Percentiles rank a stretch among this genome's conserved stretches.
phyloP scores from a whole-genome alignment of 2,329 filamentous ascomycete species.

The Metarhizium robertsii region DNA sequence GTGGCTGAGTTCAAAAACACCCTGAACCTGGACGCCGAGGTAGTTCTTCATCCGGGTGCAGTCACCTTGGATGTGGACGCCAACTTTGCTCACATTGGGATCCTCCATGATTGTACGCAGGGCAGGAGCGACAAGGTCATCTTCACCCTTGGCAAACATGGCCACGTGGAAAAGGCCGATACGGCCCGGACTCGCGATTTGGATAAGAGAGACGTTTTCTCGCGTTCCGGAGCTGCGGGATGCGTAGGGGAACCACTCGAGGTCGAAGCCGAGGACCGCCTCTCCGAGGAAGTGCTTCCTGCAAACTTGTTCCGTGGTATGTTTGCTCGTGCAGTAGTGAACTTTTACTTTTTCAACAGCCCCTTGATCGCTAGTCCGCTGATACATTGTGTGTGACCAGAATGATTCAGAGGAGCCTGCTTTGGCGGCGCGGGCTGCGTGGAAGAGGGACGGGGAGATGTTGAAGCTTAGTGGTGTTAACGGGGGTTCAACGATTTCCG shows the following conservation, averaged over 20 bases:
- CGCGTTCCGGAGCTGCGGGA: slow-evolving; percentile 40
- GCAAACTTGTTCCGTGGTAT: slow-evolving; percentile 57
- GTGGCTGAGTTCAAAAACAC: slow-evolving; percentile 74
- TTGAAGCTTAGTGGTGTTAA: slow-evolving; percentile 19
- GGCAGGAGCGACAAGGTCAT: slow-evolving; percentile 58
- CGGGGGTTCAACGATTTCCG: slow-evolving; percentile 11
- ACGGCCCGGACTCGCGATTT: slow-evolving; percentile 67
- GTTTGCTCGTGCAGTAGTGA: slow-evolving; percentile 65
- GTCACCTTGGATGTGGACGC: slow-evolving; percentile 67
- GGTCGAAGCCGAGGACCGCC: slow-evolving; percentile 72
- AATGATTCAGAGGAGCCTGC: slow-evolving; percentile 40
- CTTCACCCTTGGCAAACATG: slow-evolving; percentile 37
- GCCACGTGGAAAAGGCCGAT: slow-evolving; percentile 79
- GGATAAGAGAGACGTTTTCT: slow-evolving; percentile 70
- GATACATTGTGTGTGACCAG: slow-evolving; percentile 64
- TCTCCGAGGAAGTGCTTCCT: slow-evolving; percentile 58
- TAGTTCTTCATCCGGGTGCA: slow-evolving; percentile 58
- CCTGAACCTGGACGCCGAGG: slow-evolving; percentile 54
- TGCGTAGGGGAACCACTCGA: slow-evolving; percentile 66
- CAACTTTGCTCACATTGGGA: slow-evolving; percentile 59
- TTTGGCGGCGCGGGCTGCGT: slow-evolving; percentile 36
- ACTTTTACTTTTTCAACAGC: slow-evolving; percentile 50
- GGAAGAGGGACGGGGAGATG: slow-evolving; percentile 20
- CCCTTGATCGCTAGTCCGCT: slow-evolving; percentile 33
- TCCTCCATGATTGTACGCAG: slow-evolving; percentile 67